Base-by-base conservation (phyloP, 495 filamentous ascomycete species). In the Neurospora sp. region DNA sequence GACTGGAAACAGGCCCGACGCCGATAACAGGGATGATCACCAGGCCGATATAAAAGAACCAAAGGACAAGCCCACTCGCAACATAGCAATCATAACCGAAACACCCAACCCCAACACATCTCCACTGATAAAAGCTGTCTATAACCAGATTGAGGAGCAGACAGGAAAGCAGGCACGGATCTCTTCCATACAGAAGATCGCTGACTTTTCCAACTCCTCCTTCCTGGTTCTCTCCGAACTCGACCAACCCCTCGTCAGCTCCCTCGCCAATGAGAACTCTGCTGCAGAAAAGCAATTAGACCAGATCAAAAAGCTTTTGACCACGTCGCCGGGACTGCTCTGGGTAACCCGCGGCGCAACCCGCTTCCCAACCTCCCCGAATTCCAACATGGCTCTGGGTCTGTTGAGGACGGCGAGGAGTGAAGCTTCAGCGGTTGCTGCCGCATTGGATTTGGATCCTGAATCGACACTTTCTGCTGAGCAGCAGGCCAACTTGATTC, bases 281-380 rank as follows among this genome's bases (percentile, higher is more conserved):
- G 53, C 53, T 65, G 53, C 53, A 18, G 61, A 77, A 10, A 11
- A 46, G 5, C 72, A 78, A 20, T 78, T 86, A 31, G 74, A 77
- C 38, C 73, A 80, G 42, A 72, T 88, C 41, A 77, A 82, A 35
- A 76, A 77, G 7, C 78, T 84, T 2, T 74, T 88, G 40, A 81
- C 79, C 20, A 69, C n/a, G 22, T 73, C 81, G 0, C 71, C 74
- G 0, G 81, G 83, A 3, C 69, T 85, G 22, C 37, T 85, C 41
- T 84, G 82, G 82, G 80, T 84, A 14, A 84, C 82, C 38, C 78
- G 77, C 22, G 81, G 83, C 18, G 82, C 82, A n/a, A 81, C 76
- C 5, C 79, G 79, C 14, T 78, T 80, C 71, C 71, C 78, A 39
- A 78, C 74, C 12, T 77, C 73, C 2, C 83, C 83, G 27, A 76